A percentile compares a stretch with the other conserved stretches of the same genome.
phyloP scores from a whole-genome alignment of 495 filamentous ascomycete genomes.

The Pseudoneurospora amorphoporcata region DNA sequence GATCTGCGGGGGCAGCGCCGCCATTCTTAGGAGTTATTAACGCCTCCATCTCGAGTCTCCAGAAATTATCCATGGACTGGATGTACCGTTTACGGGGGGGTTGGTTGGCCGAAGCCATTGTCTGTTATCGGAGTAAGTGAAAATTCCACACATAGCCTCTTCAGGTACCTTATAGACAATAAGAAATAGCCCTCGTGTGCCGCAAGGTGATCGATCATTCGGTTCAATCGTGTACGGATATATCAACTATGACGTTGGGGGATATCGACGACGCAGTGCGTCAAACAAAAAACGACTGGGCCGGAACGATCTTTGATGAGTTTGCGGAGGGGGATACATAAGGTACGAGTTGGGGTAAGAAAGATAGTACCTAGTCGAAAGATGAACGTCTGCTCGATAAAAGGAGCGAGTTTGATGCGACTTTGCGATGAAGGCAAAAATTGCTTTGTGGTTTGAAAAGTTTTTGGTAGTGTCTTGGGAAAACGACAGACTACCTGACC shows the following conservation, averaged over 20 bases:
- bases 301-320: not conserved
- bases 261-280: not conserved
- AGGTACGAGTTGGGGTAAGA: not conserved
- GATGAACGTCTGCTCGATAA: not conserved
- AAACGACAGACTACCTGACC: not conserved
- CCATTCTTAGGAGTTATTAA: no score
- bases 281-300: not conserved
- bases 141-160: not conserved
- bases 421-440: not conserved
- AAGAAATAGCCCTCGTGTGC: not conserved
- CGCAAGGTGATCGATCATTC: not conserved
- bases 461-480: not conserved
- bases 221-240: not conserved
- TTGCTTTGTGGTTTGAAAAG: not conserved
- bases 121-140: not conserved
- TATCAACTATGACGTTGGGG: not conserved
- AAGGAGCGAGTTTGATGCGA: not conserved
- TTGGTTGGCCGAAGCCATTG: not conserved
- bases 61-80: not conserved
- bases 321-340: not conserved
- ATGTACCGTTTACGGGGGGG: not conserved
- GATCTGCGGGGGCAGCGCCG: no score
- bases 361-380: not conserved
- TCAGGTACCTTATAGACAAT: not conserved
- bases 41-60: no score